Evolutionary conservation across 1,284 basidiomycete species (phyloP).

Genomic region (Leccinum brunneo-olivaceum): DNA sequence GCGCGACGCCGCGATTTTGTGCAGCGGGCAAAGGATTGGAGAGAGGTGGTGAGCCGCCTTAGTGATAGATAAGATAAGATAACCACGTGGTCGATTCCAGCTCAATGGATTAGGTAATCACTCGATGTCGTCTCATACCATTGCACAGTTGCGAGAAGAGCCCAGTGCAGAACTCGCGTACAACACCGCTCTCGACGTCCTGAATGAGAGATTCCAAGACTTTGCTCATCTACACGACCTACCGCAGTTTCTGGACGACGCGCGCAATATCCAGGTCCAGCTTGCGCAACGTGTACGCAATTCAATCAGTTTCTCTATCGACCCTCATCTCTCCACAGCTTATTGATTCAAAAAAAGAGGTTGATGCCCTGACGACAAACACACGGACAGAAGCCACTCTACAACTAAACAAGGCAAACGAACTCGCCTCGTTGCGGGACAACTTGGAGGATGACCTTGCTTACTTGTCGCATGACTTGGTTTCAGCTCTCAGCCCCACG

Average conservation of each 20-base stretch:
- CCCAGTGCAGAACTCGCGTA: constrained; percentile 40
- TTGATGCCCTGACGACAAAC: constrained; percentile 39
- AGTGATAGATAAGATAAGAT: too few relatives aligned
- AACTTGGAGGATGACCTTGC: constrained; percentile 70
- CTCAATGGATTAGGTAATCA: too few relatives aligned
- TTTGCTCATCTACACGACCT: constrained; percentile 44
- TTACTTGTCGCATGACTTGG: constrained; percentile 59
- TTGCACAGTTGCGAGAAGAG: constrained; percentile 43
- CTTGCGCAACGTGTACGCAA: constrained; percentile 40
- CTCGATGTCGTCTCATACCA: constrained; percentile 41
- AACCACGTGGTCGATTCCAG: too few relatives aligned
- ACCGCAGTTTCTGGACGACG: constrained; percentile 34
- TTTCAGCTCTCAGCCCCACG: constrained; percentile 43
- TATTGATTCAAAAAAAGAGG: constrained; percentile 40
- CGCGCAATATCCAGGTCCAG: constrained; percentile 31
- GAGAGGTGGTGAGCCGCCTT: constrained; percentile 41
- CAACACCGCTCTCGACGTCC: constrained; percentile 34
- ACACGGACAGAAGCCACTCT: constrained; percentile 39
- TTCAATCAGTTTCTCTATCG: constrained; percentile 15
- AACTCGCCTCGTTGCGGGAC: constrained; percentile 70
- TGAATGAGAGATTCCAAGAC: constrained; percentile 44
- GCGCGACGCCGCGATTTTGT: constrained; percentile 36
- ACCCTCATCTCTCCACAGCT: constrained; percentile 49
- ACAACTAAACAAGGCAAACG: constrained; percentile 59
- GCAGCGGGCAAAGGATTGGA: constrained; percentile 50